Evolutionary conservation across 371 early-diverging fungal species (phyloP).

Genomic region (Lichtheimia corymbifera): DNA sequence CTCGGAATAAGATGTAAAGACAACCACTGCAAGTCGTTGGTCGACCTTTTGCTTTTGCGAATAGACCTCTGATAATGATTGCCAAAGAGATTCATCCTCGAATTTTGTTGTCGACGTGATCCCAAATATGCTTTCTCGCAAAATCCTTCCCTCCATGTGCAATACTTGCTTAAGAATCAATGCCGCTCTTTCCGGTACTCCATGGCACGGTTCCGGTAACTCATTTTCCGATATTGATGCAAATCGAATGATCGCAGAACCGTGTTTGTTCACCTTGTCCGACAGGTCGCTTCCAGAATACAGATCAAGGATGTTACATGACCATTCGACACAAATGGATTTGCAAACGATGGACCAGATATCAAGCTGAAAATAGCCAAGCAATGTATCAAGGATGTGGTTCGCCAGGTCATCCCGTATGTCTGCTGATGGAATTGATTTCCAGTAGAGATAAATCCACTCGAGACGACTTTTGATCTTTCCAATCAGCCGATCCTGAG

Average conservation of each 20-base stretch:
- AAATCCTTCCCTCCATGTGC: background rate
- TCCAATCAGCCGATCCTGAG: conserved; percentile 36
- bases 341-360: conserved; percentile 34
- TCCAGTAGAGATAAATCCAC: conserved; percentile 41
- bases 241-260: conserved; percentile 19
- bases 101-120: background rate
- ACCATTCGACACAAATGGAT: conserved; percentile 30
- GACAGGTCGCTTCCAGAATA: conserved; percentile 10
- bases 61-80: background rate
- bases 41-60: background rate
- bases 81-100: conserved; percentile 3
- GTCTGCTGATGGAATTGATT: conserved; percentile 23
- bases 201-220: conserved; percentile 23
- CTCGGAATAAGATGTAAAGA: background rate
- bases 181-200: conserved; percentile 23
- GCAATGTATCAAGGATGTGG: conserved; percentile 29
- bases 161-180: conserved; percentile 14
- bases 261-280: conserved; percentile 28
- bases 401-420: conserved; percentile 26
- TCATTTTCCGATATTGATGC: conserved; percentile 11
- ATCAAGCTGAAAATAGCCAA: conserved; percentile 43
- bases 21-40: background rate
- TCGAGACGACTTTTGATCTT: conserved; percentile 38
- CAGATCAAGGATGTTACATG: too few species aligned
- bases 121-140: conserved; percentile 7